A percentile compares a stretch with the other conserved stretches of the same genome.
Conservation (phyloP, 1,284 basidiomycete species). For the Phlebopus sp. region DNA sequence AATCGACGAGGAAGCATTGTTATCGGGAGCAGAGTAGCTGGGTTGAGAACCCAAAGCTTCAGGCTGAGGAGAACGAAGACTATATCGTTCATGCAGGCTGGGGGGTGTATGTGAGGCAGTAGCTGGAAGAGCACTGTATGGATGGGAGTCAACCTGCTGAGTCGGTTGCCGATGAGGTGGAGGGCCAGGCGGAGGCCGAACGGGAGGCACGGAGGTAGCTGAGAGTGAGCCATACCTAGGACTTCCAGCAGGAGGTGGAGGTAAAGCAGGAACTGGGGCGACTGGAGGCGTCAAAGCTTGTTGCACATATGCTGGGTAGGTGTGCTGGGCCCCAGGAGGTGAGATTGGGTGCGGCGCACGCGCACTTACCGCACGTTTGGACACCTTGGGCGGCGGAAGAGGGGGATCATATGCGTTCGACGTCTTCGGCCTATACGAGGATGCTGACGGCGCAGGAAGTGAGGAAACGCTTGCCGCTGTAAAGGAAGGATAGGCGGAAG, state of each 20-base stretch:
- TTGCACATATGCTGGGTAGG: conserved; percentile 26
- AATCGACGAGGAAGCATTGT: not conserved
- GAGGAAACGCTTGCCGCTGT: conserved; percentile 18
- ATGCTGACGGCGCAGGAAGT: conserved; percentile 33
- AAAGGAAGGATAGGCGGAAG: conserved; percentile 23
- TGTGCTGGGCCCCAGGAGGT: conserved; percentile 22
- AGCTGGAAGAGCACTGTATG: not conserved
- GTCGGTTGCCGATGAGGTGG: conserved; percentile 8
- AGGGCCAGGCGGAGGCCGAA: conserved; percentile 12
- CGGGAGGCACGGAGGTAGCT: conserved; percentile 19
- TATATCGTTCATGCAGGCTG: not conserved
- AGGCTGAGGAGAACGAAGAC: not conserved
- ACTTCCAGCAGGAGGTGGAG: conserved; percentile 1
- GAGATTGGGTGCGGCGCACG: conserved; percentile 27
- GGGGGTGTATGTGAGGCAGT: not conserved
- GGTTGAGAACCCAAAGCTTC: not conserved
- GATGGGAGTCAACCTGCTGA: not conserved
- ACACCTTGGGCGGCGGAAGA: conserved; percentile 53
- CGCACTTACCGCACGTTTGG: conserved; percentile 36
- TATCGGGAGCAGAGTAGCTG: not conserved
- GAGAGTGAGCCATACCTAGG: conserved; percentile 12
- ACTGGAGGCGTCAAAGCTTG: conserved; percentile 2
- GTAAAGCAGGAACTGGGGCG: conserved; percentile 3
- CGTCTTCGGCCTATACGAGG: conserved; percentile 56
- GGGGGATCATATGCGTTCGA: conserved; percentile 80